phyloP scores from a whole-genome alignment of 345 rosid genomes.

The Conringia planisiliqua region DNA sequence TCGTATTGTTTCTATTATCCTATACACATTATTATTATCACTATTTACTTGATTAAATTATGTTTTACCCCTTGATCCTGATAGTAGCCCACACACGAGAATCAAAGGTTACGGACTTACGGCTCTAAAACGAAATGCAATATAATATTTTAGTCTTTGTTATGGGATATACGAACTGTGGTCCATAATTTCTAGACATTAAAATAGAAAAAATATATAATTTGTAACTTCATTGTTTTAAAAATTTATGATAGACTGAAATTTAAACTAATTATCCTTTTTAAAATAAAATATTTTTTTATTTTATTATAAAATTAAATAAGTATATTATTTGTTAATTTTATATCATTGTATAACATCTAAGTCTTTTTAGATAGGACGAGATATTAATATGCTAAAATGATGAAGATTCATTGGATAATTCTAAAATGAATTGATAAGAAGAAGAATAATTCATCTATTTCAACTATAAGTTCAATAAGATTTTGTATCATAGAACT shows the following conservation, averaged over 20 bases:
- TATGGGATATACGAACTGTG: background rate
- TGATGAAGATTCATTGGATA: too few relatives aligned
- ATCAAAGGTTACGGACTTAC: background rate
- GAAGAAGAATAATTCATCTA: too few relatives aligned
- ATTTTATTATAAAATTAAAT: background rate
- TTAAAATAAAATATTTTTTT: background rate
- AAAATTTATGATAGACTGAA: background rate
- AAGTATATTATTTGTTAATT: background rate
- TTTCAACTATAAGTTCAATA: too few relatives aligned
- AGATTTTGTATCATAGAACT: too few relatives aligned
- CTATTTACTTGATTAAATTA: background rate
- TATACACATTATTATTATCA: too few relatives aligned
- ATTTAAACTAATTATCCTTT: background rate
- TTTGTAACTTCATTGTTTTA: background rate
- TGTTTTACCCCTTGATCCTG: background rate
- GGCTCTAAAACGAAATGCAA: background rate
- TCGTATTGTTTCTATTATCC: background rate
- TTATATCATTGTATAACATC: background rate
- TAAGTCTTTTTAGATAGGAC: background rate
- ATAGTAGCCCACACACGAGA: conserved; percentile 6
- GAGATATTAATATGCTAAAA: background rate
- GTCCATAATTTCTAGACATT: background rate
- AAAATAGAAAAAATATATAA: background rate
- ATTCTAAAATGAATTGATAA: too few relatives aligned
- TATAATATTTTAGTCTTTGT: background rate